Conservation (phyloP, 2,329 filamentous ascomycete genomes). For the Calonectria crousiana region DNA sequence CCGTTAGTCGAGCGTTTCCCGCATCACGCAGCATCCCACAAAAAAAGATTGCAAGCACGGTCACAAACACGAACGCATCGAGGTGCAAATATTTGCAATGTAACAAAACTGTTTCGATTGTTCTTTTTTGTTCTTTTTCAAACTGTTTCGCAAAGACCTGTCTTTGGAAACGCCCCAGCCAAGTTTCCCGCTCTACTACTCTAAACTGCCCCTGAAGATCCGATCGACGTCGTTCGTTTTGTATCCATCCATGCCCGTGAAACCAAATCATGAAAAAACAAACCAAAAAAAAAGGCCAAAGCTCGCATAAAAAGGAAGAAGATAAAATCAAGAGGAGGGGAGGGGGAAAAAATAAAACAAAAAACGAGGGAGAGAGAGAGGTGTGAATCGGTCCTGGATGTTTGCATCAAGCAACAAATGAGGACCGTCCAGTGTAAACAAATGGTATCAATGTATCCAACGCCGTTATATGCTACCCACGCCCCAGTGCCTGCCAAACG, state of each 20-base stretch:
- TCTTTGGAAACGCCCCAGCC: background rate
- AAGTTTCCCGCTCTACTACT: background rate
- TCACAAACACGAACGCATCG: background rate
- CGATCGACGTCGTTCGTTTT: conserved; percentile 3
- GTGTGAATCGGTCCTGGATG: background rate
- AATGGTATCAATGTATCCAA: conserved; percentile 46
- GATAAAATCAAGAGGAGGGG: conserved; percentile 24
- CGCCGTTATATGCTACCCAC: conserved; percentile 43
- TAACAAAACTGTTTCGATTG: conserved; percentile 25
- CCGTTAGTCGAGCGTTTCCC: background rate
- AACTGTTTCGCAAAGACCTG: conserved; percentile 13
- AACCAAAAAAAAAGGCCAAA: background rate
- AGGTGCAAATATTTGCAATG: conserved; percentile 10
- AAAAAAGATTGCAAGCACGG: conserved; percentile 12
- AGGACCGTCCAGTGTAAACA: conserved; percentile 24
- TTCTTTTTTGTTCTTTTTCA: background rate
- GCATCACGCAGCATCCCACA: conserved; percentile 9
- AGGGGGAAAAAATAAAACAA: conserved; percentile 14
- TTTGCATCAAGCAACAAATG: conserved; percentile 15
- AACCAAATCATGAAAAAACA: conserved; percentile 22
- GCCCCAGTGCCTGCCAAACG: conserved; percentile 23
- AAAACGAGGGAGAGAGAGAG: conserved; percentile 14
- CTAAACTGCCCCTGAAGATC: conserved; percentile 5
- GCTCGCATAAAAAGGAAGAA: conserved; percentile 15
- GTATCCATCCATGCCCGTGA: conserved; percentile 30